phyloP scores from a whole-genome alignment of 306 rosid species.

The Acacia melanoxylon region DNA sequence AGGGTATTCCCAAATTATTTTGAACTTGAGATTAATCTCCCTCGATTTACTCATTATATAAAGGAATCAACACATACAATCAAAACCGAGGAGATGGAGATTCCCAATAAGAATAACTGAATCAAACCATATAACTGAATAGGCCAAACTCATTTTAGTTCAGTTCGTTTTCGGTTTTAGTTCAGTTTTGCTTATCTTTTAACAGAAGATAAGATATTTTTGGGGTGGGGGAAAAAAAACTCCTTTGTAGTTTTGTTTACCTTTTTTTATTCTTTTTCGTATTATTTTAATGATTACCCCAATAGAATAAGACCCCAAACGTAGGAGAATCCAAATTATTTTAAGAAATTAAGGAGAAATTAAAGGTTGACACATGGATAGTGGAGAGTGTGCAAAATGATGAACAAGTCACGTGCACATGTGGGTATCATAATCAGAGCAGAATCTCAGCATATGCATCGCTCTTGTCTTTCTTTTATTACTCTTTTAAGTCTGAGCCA shows the following conservation, averaged over 20 bases:
- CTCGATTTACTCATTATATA: too few relatives aligned
- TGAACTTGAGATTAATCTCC: too few relatives aligned
- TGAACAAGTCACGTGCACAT: constrained; percentile 25
- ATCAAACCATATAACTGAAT: background rate
- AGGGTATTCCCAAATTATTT: too few relatives aligned
- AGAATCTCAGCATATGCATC: constrained; percentile 34
- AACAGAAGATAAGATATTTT: too few relatives aligned
- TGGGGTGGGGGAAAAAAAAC: background rate
- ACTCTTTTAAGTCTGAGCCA: background rate
- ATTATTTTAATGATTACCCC: background rate
- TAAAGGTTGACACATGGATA: background rate
- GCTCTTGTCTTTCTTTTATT: constrained; percentile 6
- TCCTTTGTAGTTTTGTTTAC: background rate
- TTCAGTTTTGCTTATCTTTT: too few relatives aligned
- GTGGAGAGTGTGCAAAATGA: background rate
- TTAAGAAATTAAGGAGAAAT: background rate
- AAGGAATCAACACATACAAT: too few relatives aligned
- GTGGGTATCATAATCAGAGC: constrained; percentile 25
- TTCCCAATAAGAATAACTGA: too few relatives aligned
- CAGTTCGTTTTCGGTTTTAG: too few relatives aligned
- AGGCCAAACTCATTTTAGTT: background rate
- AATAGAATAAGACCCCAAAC: background rate
- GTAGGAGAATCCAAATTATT: background rate
- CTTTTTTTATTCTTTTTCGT: background rate
- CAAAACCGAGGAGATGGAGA: too few relatives aligned